phyloP scores from a whole-genome alignment of 2,329 filamentous ascomycete genomes.

The Paraconiothyrium sp. region DNA sequence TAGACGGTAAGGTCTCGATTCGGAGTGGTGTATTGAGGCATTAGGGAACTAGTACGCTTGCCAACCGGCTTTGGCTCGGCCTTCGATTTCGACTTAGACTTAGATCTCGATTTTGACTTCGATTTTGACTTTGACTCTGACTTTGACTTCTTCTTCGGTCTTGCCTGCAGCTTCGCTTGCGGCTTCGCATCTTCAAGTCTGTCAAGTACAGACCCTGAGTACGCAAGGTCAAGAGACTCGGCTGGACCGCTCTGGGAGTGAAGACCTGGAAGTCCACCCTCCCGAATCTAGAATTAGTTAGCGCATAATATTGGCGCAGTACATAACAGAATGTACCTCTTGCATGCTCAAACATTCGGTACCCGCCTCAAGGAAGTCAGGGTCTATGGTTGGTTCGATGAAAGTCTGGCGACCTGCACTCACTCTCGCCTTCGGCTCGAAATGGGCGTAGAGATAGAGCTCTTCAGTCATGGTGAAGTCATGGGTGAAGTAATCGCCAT shows the following conservation, averaged over 20 bases:
- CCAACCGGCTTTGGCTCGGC: neutral
- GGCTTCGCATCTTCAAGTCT: neutral
- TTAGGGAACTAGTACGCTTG: no score
- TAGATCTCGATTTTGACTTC: neutral
- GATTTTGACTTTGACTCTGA: neutral
- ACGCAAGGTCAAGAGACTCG: neutral
- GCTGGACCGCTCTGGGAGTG: neutral
- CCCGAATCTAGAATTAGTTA: neutral
- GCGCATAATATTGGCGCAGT: no score
- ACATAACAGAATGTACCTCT: neutral
- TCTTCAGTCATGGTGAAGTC: neutral
- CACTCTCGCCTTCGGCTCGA: neutral
- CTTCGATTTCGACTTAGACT: neutral
- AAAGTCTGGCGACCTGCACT: neutral
- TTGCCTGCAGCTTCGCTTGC: neutral
- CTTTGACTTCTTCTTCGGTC: neutral
- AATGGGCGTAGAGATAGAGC: slow-evolving; percentile 1
- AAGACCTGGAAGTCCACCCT: neutral
- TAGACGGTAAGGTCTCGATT: neutral
- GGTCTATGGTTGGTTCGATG: neutral
- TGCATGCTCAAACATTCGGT: neutral
- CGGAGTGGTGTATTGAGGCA: neutral
- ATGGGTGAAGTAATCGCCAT: neutral
- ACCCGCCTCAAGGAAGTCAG: neutral
- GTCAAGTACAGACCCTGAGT: no score